A percentile compares a stretch with the other conserved stretches of the same genome.
These are phyloP conservation scores for Metschnikowia dekortorum DNA, from an alignment of 805 yeast species.

Conservation along the genomic window DNA sequence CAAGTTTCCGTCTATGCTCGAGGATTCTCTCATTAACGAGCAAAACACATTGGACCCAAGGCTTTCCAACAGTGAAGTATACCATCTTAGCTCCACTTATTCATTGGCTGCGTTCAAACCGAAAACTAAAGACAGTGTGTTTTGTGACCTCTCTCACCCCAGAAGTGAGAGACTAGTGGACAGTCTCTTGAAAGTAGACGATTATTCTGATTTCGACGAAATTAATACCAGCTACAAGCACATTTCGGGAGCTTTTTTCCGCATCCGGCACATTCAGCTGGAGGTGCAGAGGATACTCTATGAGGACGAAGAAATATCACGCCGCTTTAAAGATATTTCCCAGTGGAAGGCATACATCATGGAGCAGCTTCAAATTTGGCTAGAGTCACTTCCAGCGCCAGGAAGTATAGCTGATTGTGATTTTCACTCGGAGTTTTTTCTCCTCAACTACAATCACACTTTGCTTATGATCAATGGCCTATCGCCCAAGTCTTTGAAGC, in stretches of 20 bases:
- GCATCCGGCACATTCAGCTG: constrained; percentile 69
- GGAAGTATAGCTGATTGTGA: constrained; percentile 61
- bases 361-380: constrained; percentile 60
- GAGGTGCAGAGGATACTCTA: constrained; percentile 70
- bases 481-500: constrained; percentile 61
- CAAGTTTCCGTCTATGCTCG: constrained; percentile 67
- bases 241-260: constrained; percentile 63
- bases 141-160: background rate
- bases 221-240: constrained; percentile 58
- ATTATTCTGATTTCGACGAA: constrained; percentile 23
- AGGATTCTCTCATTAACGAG: constrained; percentile 59
- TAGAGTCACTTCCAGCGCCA: constrained; percentile 20
- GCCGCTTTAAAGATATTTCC: constrained; percentile 47
- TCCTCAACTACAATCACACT: constrained; percentile 73
- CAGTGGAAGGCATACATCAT: constrained; percentile 63
- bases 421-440: constrained; percentile 66
- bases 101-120: background rate
- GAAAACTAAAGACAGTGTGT: background rate
- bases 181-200: constrained; percentile 16
- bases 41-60: constrained; percentile 16
- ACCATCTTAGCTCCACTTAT: background rate
- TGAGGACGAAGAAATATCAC: constrained; percentile 67
- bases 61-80: constrained; percentile 6
- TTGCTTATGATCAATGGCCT: constrained; percentile 69
- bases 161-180: background rate